Conservation (phyloP, 2,329 filamentous ascomycete species). For the Aspergillus pseudotamarii region DNA sequence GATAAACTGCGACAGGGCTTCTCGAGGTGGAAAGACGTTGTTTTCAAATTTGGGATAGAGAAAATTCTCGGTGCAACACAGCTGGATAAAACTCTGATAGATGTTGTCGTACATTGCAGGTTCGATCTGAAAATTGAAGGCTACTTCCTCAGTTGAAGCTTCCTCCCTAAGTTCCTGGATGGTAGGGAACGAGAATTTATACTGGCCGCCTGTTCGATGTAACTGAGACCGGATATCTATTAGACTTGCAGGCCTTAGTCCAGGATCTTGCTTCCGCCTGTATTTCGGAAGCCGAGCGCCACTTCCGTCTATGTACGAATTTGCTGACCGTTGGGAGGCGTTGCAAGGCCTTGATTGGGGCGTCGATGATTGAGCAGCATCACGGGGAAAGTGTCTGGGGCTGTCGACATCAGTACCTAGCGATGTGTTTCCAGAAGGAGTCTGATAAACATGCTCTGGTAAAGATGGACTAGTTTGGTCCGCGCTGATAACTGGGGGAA, state of each 20-base stretch:
- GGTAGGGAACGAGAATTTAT: constrained; percentile 28
- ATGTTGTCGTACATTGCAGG: constrained; percentile 32
- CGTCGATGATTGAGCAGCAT: constrained; percentile 24
- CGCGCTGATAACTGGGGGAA: constrained; percentile 28
- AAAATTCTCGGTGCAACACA: constrained; percentile 35
- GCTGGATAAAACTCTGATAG: constrained; percentile 30
- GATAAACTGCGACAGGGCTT: constrained; percentile 35
- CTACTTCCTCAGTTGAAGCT: constrained; percentile 17
- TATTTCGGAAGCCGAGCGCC: constrained; percentile 29
- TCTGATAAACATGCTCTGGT: constrained; percentile 22
- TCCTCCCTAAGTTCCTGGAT: constrained; percentile 21
- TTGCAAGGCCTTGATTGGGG: constrained; percentile 21
- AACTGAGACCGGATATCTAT: constrained; percentile 14
- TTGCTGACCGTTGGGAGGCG: constrained; percentile 26
- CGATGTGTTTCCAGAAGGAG: constrained; percentile 23
- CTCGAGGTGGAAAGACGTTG: constrained; percentile 30
- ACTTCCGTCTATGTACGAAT: constrained; percentile 33
- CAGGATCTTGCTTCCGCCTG: constrained; percentile 24
- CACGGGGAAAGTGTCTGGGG: constrained; percentile 22
- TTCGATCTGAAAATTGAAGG: constrained; percentile 23
- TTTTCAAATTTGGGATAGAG: constrained; percentile 37
- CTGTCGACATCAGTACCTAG: constrained; percentile 22
- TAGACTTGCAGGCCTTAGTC: constrained; percentile 16
- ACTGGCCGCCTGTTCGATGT: constrained; percentile 13
- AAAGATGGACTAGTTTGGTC: constrained; percentile 19